These are phyloP conservation scores for Phytophthora melonis DNA, from an alignment of 352 stramenopile species.

Conservation along the genomic window DNA sequence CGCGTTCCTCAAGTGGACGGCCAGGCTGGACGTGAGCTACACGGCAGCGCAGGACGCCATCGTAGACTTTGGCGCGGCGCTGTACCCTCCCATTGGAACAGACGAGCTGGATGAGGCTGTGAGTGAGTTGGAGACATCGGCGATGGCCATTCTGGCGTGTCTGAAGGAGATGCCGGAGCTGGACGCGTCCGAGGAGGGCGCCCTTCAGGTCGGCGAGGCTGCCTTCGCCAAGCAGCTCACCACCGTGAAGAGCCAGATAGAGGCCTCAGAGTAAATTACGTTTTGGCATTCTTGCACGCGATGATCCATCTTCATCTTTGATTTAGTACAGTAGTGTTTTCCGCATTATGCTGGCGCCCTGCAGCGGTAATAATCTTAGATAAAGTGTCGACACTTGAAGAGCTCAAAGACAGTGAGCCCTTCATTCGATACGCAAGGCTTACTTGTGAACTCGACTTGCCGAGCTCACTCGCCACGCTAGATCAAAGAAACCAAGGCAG, in stretches of 20 bases:
- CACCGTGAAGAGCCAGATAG: slow-evolving; percentile 67
- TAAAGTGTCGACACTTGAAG: too few relatives aligned
- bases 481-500: neutral
- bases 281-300: slow-evolving; percentile 4
- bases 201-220: slow-evolving; percentile 51
- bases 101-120: slow-evolving; percentile 64
- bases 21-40: slow-evolving; percentile 72
- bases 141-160: slow-evolving; percentile 51
- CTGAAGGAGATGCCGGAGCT: slow-evolving; percentile 66
- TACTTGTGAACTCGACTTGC: neutral
- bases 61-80: slow-evolving; percentile 84
- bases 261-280: slow-evolving; percentile 51
- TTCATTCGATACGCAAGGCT: too few relatives aligned
- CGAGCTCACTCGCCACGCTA: neutral
- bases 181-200: slow-evolving; percentile 40
- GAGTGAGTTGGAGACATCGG: slow-evolving; percentile 40
- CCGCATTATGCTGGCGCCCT: too few relatives aligned
- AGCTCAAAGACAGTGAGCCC: too few relatives aligned
- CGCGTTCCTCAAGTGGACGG: slow-evolving; percentile 78
- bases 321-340: neutral
- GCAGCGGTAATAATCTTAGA: too few relatives aligned
- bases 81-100: slow-evolving; percentile 79
- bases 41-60: slow-evolving; percentile 66
- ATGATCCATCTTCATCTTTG: neutral
- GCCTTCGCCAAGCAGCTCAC: slow-evolving; percentile 69